Base-by-base conservation (phyloP, 2,329 filamentous ascomycete species). In the Nemania sp. region DNA sequence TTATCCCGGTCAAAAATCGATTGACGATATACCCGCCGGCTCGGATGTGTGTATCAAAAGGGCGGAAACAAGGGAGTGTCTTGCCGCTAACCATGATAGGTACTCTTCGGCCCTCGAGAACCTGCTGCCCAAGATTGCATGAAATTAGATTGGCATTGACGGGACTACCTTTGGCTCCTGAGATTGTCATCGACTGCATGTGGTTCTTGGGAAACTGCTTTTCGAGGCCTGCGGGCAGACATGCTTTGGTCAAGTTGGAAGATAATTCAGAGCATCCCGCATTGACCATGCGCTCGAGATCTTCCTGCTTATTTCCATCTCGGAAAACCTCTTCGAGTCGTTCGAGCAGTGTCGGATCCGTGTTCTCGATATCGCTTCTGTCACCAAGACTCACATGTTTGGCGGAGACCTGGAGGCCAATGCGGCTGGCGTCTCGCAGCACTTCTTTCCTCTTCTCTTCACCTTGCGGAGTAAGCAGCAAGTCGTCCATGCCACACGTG, bases 91-190 rank as follows among this genome's bases (percentile, higher is more conserved):
- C 91, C 94, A 99, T 99, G 52, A 96, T 79, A 9, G 94, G 94
- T 15, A 99, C 95, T 76, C 94, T 84, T 53, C 93, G 86, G 68
- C 94, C 92, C 80, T 99, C 94, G 65, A 99, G 74, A 75, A 96
- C 91, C 70, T 99, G 94, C 69, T 99, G 94, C 46, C 94, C 94
- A 34, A 99, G 81, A 68, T 99, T 97, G 73, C 93, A 97, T 22
- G 93, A 97, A 71, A 99, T 99, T 56, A 97, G 84, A 66, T 96
- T 97, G 45, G 94, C 94, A 70, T 99, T 99, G 73, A 99, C 94
- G 65, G 83, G 79, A 49, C 84, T 89, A 69, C 94, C 94, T 76
- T 99, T 99, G 46, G 94, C 94, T 71, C 94, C 94, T 52, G 94
- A 97, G 12, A 88, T 89, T 19, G 94, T 99, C 94, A 99, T 99